Evolutionary conservation across 352 stramenopile species (phyloP).

Genomic region (Hyaloperonospora brassicae): DNA sequence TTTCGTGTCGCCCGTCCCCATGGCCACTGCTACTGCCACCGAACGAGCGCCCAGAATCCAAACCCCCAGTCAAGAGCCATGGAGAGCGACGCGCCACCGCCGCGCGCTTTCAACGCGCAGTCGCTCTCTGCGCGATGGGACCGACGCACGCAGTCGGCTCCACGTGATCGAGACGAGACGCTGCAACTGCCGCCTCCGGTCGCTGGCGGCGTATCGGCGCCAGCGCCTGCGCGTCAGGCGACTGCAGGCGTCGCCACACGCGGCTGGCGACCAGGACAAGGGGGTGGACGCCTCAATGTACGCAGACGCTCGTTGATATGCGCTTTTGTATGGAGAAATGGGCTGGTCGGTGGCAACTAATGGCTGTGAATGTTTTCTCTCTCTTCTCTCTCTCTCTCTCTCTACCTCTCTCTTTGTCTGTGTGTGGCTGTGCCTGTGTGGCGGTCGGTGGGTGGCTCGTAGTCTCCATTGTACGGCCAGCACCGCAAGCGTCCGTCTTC

Average conservation of each 20-base stretch:
- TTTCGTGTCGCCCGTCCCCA: background rate
- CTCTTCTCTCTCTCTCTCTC: too few species aligned
- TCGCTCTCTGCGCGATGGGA: too few species aligned
- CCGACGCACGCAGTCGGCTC: too few species aligned
- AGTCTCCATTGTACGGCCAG: constrained; percentile 36
- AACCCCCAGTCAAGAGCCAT: constrained; percentile 13
- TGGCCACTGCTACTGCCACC: constrained; percentile 7
- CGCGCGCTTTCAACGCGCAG: too few species aligned
- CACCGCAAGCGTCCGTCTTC: constrained; percentile 32
- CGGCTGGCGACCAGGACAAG: constrained; percentile 24
- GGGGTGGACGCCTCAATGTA: constrained; percentile 30
- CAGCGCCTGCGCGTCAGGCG: too few species aligned
- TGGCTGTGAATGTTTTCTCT: too few species aligned
- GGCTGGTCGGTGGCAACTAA: constrained; percentile 2
- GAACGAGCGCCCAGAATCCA: constrained; percentile 16
- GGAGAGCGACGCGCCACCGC: constrained; percentile 7
- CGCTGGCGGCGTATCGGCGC: constrained; percentile 12
- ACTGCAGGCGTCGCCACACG: constrained; percentile 8
- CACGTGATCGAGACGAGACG: too few species aligned
- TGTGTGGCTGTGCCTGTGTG: background rate
- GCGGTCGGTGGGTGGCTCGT: too few species aligned
- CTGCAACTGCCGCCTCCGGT: constrained; percentile 5
- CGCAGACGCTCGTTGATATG: constrained; percentile 1
- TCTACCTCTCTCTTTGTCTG: too few species aligned
- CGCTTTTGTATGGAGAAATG: background rate